Conservation (phyloP, 1,139 yeast genomes). For the Blastobotrys persicus region DNA sequence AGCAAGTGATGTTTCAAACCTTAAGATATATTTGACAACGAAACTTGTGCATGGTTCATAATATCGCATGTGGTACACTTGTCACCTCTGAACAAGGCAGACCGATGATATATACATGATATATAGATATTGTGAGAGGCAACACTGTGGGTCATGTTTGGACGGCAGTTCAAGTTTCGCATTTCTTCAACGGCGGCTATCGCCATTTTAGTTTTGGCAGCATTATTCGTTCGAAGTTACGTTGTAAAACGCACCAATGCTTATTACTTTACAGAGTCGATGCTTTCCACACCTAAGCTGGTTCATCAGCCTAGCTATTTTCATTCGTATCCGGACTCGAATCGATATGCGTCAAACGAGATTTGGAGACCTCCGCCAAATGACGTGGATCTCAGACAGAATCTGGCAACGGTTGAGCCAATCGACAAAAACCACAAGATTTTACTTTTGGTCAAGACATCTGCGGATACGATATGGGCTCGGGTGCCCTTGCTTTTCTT, state of each 20-base stretch:
- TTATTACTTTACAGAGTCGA: neutral
- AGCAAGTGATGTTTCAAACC: neutral
- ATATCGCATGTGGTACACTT: neutral
- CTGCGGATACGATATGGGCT: conserved; percentile 38
- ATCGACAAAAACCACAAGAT: conserved; percentile 13
- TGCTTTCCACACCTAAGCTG: neutral
- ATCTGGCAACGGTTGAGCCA: neutral
- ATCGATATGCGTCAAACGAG: conserved; percentile 32
- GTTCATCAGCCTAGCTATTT: conserved; percentile 21
- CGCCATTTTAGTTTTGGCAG: neutral
- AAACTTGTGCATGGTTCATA: neutral
- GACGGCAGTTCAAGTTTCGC: neutral
- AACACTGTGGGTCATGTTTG: neutral
- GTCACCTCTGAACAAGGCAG: neutral
- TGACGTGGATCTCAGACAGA: conserved; percentile 15
- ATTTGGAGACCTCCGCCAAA: conserved; percentile 35
- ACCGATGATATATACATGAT: no score
- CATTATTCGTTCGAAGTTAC: neutral
- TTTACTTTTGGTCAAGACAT: conserved; percentile 38
- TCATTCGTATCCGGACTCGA: conserved; percentile 32
- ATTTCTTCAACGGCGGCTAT: neutral
- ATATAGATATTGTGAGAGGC: no score
- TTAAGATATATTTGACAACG: neutral
- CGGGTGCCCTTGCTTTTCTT: conserved; percentile 38
- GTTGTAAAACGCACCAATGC: neutral